These are phyloP conservation scores for Solanum sitiens DNA, from an alignment of 257 asterid species.

Conservation along the genomic window DNA sequence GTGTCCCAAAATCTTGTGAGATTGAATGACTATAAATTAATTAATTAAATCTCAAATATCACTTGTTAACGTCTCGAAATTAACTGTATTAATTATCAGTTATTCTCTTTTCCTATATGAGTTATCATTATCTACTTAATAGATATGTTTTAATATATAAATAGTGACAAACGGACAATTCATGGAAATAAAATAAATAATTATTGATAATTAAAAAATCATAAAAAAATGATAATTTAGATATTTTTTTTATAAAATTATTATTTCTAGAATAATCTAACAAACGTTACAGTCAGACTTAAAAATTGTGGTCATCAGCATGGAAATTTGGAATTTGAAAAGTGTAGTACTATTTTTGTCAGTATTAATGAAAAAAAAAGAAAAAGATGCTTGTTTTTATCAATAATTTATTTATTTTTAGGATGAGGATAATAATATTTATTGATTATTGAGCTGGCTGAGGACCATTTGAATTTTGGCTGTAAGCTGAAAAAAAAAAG, in stretches of 20 bases:
- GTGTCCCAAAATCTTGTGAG: background rate
- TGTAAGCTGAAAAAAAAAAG: background rate
- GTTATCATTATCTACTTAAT: background rate
- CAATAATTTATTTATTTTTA: background rate
- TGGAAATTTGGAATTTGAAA: background rate
- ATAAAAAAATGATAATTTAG: background rate
- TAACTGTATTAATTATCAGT: background rate
- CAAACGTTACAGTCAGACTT: background rate
- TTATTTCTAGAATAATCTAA: background rate
- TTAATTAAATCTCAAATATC: background rate
- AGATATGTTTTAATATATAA: background rate
- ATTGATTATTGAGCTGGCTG: background rate
- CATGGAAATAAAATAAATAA: background rate
- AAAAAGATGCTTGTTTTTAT: background rate
- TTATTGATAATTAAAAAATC: background rate
- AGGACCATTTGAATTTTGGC: background rate
- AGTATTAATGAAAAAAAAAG: background rate
- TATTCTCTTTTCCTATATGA: background rate
- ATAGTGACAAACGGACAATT: accelerated
- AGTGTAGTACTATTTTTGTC: background rate
- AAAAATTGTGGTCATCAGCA: background rate
- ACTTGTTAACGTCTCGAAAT: background rate
- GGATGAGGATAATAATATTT: background rate
- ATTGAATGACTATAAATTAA: too few species aligned
- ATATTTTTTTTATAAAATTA: too few species aligned